Evolutionary conservation across 2,329 filamentous ascomycete species (phyloP), one percentile per base, ranked within the genome.

Genomic region (Pseudophaeomoniella oleicola): DNA sequence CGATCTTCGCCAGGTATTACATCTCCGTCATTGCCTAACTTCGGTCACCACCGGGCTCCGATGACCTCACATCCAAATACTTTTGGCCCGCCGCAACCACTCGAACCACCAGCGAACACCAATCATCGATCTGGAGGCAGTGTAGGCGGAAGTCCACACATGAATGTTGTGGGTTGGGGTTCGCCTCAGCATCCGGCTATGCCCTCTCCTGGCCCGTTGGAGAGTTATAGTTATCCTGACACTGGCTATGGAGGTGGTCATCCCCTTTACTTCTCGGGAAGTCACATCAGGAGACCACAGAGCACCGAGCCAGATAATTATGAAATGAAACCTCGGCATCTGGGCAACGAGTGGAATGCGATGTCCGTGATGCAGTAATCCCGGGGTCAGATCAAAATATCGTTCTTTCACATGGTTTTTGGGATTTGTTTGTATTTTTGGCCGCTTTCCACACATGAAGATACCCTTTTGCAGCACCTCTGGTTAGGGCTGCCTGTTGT

Each of bases 151-250:
- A 94, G 86, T 56, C 87, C 88, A 35, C 87, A 94, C 57, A 84
- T 94, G 75, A 61, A 64, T 42, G 76, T 71, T 42, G 71, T 84
- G 43, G 81, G 83, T 37, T 94, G 88, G 87, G 81, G 85, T 46
- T 92, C 86, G 3, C 86, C 86, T 3, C 75, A 78, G 2, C 81
- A 87, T 46, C 73, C 75, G 44, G 71, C 72, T 19, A 75, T 85
- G 45, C 75, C 80, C 6, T 79, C 81, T 5, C 81, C 86, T 32
- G 72, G 70, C 32, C 75, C 72, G 35, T 67, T 67, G 43, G 87
- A 85, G 44, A 76, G 82, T 42, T 94, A 92, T 52, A 75, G 80
- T 5, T 92, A 94, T 47, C 81, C 84, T 0, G 85, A 93, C 47
- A 73, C 75, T 3, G 65, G 63, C 16, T 79, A 78, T 42, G 69